Conservation (phyloP, 73 alveolate species). For the Blepharisma japonicum region DNA sequence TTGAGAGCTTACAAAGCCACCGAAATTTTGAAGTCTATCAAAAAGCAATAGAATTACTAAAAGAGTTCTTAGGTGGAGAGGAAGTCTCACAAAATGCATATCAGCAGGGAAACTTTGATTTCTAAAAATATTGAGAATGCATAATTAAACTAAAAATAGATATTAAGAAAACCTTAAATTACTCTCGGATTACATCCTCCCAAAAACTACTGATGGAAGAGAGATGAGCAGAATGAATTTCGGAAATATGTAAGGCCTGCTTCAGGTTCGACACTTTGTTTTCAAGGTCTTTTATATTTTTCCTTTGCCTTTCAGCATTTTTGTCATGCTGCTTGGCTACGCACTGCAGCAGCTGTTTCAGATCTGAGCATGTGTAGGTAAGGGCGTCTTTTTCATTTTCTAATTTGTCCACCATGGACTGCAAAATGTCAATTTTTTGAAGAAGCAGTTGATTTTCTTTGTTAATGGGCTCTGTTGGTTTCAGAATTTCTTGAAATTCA, state of each 20-base stretch:
- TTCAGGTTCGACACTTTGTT: neutral
- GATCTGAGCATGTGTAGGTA: conserved; percentile 20
- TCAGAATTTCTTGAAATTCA: too few species aligned
- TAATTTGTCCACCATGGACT: neutral
- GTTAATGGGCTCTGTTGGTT: too few species aligned
- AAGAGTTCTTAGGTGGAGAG: neutral
- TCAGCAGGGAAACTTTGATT: too few species aligned
- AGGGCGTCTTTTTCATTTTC: conserved; percentile 19
- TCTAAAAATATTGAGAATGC: too few species aligned
- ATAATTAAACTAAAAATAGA: too few species aligned
- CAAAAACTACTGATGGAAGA: neutral
- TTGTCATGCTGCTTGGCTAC: conserved; percentile 22
- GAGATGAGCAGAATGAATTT: conserved; percentile 4
- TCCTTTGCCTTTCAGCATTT: neutral
- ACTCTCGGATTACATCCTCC: neutral
- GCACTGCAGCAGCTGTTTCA: conserved; percentile 13
- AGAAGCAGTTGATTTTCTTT: too few species aligned
- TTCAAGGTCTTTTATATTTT: neutral
- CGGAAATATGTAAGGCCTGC: conserved; percentile 1
- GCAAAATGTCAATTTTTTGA: too few species aligned
- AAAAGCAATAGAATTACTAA: neutral
- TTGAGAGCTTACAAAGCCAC: neutral
- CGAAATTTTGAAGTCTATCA: neutral
- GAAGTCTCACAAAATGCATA: neutral
- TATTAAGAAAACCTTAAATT: neutral